Conservation (phyloP, 2,329 filamentous ascomycete species). For the Akanthomyces muscarius region DNA sequence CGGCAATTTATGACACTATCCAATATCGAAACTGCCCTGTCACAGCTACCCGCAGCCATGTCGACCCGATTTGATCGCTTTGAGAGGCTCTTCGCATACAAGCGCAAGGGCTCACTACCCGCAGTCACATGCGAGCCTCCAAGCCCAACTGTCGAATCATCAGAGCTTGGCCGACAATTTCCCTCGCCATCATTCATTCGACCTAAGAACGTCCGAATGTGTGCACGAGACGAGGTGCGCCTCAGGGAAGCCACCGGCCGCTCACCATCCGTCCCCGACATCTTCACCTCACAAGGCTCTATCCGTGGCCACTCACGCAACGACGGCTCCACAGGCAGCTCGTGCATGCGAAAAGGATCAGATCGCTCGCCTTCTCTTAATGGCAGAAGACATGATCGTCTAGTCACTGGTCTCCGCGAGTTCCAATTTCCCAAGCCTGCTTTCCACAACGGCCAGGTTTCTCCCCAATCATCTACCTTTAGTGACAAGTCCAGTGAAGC, state of each 20-base stretch:
- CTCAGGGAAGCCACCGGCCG: slow-evolving; percentile 28
- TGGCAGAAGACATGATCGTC: slow-evolving; percentile 21
- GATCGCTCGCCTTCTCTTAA: slow-evolving; percentile 27
- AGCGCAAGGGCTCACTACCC: slow-evolving; percentile 32
- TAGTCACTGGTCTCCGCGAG: slow-evolving; percentile 31
- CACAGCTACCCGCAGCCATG: slow-evolving; percentile 37
- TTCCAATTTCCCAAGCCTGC: slow-evolving; percentile 37
- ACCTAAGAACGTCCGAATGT: slow-evolving; percentile 52
- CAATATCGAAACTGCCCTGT: neutral
- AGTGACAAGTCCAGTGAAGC: slow-evolving; percentile 23
- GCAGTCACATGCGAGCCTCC: slow-evolving; percentile 25
- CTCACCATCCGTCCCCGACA: slow-evolving; percentile 21
- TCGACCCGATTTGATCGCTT: slow-evolving; percentile 46
- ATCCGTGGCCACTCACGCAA: slow-evolving; percentile 17
- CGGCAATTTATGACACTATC: neutral
- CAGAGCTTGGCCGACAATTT: slow-evolving; percentile 37
- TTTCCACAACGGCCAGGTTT: slow-evolving; percentile 25
- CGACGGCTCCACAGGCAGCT: slow-evolving; percentile 18
- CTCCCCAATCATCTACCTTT: slow-evolving; percentile 24
- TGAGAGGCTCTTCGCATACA: slow-evolving; percentile 50
- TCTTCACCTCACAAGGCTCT: slow-evolving; percentile 11
- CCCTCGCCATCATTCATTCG: slow-evolving; percentile 53
- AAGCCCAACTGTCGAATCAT: slow-evolving; percentile 20
- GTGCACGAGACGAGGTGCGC: slow-evolving; percentile 48
- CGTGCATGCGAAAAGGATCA: slow-evolving; percentile 20